Evolutionary conservation across 2,329 filamentous ascomycete genomes (phyloP).

Genomic region (Calonectria multiphialidica): DNA sequence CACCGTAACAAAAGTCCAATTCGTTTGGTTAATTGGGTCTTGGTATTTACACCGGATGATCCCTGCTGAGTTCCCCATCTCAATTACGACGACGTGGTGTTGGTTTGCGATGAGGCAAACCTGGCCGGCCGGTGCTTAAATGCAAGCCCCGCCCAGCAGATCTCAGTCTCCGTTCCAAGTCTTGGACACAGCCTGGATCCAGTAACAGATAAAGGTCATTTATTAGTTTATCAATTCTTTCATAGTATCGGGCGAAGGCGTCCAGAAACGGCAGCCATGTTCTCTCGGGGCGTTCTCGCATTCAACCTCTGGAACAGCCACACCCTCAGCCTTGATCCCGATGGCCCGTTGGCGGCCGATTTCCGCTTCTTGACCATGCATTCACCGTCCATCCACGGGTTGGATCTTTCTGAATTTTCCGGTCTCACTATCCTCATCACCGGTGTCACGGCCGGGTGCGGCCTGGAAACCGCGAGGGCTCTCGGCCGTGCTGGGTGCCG

Average conservation of each 20-base stretch:
- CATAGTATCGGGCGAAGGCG: not conserved
- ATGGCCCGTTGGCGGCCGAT: not conserved
- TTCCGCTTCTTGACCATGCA: not conserved
- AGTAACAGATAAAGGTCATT: not conserved
- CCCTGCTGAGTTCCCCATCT: not conserved
- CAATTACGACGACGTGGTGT: not conserved
- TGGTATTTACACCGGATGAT: not conserved
- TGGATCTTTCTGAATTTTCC: not conserved
- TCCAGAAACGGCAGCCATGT: not conserved
- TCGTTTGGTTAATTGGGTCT: not conserved
- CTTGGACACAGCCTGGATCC: not conserved
- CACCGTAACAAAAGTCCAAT: not conserved
- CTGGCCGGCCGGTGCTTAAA: not conserved
- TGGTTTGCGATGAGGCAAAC: not conserved
- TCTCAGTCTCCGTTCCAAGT: not conserved
- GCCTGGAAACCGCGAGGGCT: not conserved
- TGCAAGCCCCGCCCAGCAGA: not conserved
- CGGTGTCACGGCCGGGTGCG: not conserved
- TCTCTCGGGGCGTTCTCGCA: not conserved
- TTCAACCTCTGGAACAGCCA: not conserved
- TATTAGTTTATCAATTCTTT: not conserved
- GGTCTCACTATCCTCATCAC: not conserved
- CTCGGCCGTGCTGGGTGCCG: not conserved
- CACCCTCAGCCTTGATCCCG: not conserved
- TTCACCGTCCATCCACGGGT: not conserved